Conservation (phyloP, 176 grass and related monocot species). For the Zea luxurians region DNA sequence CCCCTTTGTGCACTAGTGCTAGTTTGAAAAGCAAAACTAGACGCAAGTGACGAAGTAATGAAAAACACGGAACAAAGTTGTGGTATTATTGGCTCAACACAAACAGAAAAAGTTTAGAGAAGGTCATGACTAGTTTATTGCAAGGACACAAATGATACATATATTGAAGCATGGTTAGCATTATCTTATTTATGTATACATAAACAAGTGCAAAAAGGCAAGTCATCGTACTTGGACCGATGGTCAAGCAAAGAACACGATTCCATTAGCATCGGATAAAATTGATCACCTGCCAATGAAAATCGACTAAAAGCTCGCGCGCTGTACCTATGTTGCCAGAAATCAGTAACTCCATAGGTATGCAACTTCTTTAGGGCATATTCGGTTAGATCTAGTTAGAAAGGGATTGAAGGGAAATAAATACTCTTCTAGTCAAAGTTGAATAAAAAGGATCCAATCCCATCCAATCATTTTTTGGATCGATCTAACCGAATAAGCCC, state of each 20-base stretch:
- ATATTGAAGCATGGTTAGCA: neutral
- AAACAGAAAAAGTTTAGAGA: neutral
- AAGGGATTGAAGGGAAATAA: too few relatives aligned
- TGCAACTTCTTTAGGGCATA: too few relatives aligned
- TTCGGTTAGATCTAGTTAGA: too few relatives aligned
- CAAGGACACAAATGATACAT: neutral
- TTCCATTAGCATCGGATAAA: neutral
- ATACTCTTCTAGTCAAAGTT: too few relatives aligned
- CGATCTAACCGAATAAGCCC: too few relatives aligned
- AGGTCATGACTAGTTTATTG: neutral
- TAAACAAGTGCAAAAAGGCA: neutral
- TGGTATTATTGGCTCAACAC: neutral
- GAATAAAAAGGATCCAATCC: too few relatives aligned
- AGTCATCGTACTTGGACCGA: neutral
- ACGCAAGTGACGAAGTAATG: too few relatives aligned
- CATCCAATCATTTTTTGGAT: too few relatives aligned
- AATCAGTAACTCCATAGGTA: neutral
- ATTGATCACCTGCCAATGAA: neutral
- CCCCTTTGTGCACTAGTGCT: too few relatives aligned
- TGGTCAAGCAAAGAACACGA: slow-evolving; percentile 27
- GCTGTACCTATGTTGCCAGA: neutral
- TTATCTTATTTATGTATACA: neutral
- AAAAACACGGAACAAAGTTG: neutral
- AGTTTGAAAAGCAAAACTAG: neutral
- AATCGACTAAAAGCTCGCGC: neutral